Evolutionary conservation across 2,329 filamentous ascomycete genomes (phyloP), one percentile per base, ranked within the genome.

Genomic region (Venturia oleaginea): DNA sequence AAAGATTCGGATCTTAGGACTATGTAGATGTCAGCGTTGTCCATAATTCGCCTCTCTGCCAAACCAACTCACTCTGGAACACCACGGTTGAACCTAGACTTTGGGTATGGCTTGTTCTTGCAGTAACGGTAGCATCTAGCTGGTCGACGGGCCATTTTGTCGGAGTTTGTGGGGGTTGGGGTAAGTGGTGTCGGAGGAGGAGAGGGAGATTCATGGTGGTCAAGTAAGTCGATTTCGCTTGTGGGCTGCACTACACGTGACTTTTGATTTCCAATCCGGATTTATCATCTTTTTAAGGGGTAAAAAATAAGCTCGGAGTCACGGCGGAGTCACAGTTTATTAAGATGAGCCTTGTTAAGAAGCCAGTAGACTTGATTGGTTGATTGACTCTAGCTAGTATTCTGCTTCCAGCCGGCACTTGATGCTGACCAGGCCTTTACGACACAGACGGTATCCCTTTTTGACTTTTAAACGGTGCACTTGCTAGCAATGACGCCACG

Each of bases 1-100:
- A 86, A 96, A 99, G 86, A 99, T 99, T 78, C 92, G 90, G 79
- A 97, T 86, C 82, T 87, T 87, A 71, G 85, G 82, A 43, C 62
- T 64, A 78, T 87, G 84, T 73, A 72, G 72, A 66, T 59, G 63
- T 65, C 55, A 65, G 59, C 51, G 27, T 32, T 32, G 42, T 42
- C 19, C 57, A 48, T 32, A 34, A 43, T 3, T 22, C 19, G 46
- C 19, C 24, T 64, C 17, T 34, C 51, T 19, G 30, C 22, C 24
- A 40, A 19, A 32, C 42, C n/a, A 19, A 38, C 62, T 43, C 51
- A 64, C 62, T 66, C 62, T 37, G 83, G 83, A 73, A 97, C 92
- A 97, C 94, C 94, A 86, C 94, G 92, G 90, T 99, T 99, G 90
- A 97, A 99, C 77, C 94, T 91, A 76, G 92, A 97, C 90, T 99